Conservation (phyloP, 768 basidiomycete species). For the Gloeopeniophorella convolvens region DNA sequence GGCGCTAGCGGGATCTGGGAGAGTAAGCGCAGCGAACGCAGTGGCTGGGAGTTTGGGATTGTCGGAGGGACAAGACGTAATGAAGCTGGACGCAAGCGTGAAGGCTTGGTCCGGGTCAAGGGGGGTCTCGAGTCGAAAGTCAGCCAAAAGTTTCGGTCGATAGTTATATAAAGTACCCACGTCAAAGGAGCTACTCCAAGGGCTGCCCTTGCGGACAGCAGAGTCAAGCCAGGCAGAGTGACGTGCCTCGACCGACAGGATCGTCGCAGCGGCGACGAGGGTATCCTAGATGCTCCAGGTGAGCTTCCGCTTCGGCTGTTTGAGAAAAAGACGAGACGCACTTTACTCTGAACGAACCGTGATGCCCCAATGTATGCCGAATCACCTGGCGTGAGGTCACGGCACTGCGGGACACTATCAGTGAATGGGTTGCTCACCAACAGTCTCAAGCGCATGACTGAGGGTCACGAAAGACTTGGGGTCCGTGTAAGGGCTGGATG, state of each 20-base stretch:
- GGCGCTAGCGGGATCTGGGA: constrained; percentile 19
- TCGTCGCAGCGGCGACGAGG: constrained; percentile 48
- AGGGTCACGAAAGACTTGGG: constrained; percentile 43
- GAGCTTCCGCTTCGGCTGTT: background rate
- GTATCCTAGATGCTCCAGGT: too few relatives aligned
- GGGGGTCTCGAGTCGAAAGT: too few relatives aligned
- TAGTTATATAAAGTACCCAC: too few relatives aligned
- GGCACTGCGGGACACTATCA: background rate
- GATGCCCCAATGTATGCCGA: constrained; percentile 55
- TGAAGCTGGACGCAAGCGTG: constrained; percentile 39
- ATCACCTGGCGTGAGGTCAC: constrained; percentile 15
- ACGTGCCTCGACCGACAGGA: constrained; percentile 54
- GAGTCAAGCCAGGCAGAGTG: constrained; percentile 59
- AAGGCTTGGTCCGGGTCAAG: constrained; percentile 36
- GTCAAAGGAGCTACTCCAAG: constrained; percentile 58
- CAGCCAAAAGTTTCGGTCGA: constrained; percentile 13
- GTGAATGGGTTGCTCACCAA: constrained; percentile 26
- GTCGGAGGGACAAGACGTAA: constrained; percentile 44
- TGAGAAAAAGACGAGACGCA: constrained; percentile 25
- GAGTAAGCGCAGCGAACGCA: constrained; percentile 45
- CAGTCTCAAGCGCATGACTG: constrained; percentile 48
- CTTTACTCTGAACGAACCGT: constrained; percentile 38
- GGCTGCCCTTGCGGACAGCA: constrained; percentile 38
- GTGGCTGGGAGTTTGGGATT: constrained; percentile 46
- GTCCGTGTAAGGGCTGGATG: constrained; percentile 37